Evolutionary conservation across 371 early-diverging fungal genomes (phyloP).

Genomic region (Mortierella sp.): DNA sequence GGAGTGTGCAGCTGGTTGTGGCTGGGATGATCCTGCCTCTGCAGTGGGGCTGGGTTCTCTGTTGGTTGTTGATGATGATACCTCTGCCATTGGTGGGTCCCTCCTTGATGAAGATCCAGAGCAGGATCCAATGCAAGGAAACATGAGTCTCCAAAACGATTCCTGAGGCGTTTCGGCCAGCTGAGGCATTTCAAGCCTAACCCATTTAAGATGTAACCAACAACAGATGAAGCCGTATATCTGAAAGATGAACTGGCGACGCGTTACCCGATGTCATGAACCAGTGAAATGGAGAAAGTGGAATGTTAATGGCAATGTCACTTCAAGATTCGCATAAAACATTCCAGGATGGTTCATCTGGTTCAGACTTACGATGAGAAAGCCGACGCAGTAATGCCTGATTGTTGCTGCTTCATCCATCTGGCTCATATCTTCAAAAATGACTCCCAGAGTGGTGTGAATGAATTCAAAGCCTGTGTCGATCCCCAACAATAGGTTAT

Average conservation of each 20-base stretch:
- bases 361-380: slow-evolving; percentile 25
- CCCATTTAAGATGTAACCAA: slow-evolving; percentile 48
- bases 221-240: slow-evolving; percentile 40
- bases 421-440: slow-evolving; percentile 33
- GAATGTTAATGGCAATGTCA: too few species aligned
- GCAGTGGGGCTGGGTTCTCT: neutral
- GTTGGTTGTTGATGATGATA: too few species aligned
- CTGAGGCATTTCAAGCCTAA: slow-evolving; percentile 36
- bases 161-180: slow-evolving; percentile 8
- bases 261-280: neutral
- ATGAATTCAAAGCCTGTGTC: slow-evolving; percentile 43
- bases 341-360: too few species aligned
- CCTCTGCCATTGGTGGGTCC: neutral
- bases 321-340: too few species aligned
- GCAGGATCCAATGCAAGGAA: slow-evolving; percentile 3
- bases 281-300: slow-evolving; percentile 1
- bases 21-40: neutral
- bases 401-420: slow-evolving; percentile 23
- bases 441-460: slow-evolving; percentile 26
- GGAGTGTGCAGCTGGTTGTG: too few species aligned
- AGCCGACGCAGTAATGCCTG: slow-evolving; percentile 27
- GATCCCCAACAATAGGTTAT: slow-evolving; percentile 37
- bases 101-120: neutral
- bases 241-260: slow-evolving; percentile 27
- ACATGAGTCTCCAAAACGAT: slow-evolving; percentile 27